Base-by-base conservation (phyloP, 129 eudicot genomes). In the Tanacetum coccineum region DNA sequence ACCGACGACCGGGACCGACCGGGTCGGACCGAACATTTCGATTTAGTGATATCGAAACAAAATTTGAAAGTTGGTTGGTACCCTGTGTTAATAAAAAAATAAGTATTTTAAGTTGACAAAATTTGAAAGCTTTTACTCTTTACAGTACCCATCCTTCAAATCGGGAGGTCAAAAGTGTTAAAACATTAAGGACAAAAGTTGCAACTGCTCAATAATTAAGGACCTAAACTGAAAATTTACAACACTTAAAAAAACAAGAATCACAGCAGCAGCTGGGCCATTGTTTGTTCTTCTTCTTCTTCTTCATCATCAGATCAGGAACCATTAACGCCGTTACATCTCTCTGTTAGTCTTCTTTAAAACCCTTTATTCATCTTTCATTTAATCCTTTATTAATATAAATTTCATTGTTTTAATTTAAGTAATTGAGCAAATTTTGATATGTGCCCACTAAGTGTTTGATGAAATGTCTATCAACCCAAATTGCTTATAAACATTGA, bases 371-470 rank as follows among this genome's bases (percentile, higher is more conserved):
- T 36, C 10, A 36, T 36, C 10, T 36, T 36, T 36, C 48, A 19
- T 66, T 32, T 59, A 28, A 67, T 49, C 14, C 20, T 59, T 36
- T 4, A 14, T 75, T 39, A 6, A 14, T 66, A 36, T 8, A 67
- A 10, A n/a, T 10, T 22, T 0, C 5, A 59, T 30, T 68, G 48
- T 22, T 59, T 59, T 13, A 4, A 4, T 19, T 49, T 7, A 30
- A 20, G 62, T 36, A 67, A 49, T 4, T 59, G 21, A 75, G 26
- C 47, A 15, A 48, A n/a, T 60, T 58, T 59, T 9, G 14, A 68
- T 58, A 0, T 14, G 36, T 67, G 79, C 13, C 13, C 42, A 49
- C 73, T 44, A 67, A 60, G 36, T 75, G 79, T 67, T 75, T 61
- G 80, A 68, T 68, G 70, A 75, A 75, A 75, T 26, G 67, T 21